Evolutionary conservation across 306 rosid genomes (phyloP), one percentile per base, ranked within the genome.

Genomic region (Citrullus amarus): DNA sequence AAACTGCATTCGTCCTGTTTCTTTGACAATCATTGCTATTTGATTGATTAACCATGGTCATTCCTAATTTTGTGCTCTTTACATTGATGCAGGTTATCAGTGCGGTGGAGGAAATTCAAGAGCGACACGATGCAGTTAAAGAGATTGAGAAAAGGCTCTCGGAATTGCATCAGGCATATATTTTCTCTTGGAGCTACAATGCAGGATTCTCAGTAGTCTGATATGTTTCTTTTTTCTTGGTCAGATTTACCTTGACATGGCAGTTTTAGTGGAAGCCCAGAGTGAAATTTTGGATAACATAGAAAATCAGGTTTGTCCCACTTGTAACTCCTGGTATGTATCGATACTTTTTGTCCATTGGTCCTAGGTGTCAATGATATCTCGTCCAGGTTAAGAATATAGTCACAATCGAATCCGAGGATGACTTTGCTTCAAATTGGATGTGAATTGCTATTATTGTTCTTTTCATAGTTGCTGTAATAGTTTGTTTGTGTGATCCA

Each of bases 61-160:
- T 9, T 67, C 73, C 9, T 39, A 10, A 39, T 36, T 34, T 63
- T 63, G 22, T 17, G 13, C 13, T 63, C 46, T n/a, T 6, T 30
- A 20, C 65, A 54, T 20, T 8, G 78, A 86, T 74, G 55, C 86
- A 95, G 98, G 91, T 95, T 39, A 80, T 95, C 69, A 95, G 80
- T 85, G 91, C 97, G 0, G 75, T 92, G 81, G 98, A 95, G 82
- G 98, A 95, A 92, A 92, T 95, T 84, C 98, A 95, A 74, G 98
- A 95, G 88, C 85, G 98, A 80, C 98, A 92, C 44, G 93, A 95
- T 77, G 81, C 97, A 3, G 98, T 92, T 18, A 95, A 85, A 85
- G 98, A 95, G 80, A 91, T 95, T 46, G 98, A 95, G 91, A 91
- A 90, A 86, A 95, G 84, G 83, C 97, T 95, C 81, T 93, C 89